Percentiles rank a stretch among this genome's conserved stretches.
Evolutionary conservation across 306 rosid genomes (phyloP).

Genomic region (Rosa chinensis): DNA sequence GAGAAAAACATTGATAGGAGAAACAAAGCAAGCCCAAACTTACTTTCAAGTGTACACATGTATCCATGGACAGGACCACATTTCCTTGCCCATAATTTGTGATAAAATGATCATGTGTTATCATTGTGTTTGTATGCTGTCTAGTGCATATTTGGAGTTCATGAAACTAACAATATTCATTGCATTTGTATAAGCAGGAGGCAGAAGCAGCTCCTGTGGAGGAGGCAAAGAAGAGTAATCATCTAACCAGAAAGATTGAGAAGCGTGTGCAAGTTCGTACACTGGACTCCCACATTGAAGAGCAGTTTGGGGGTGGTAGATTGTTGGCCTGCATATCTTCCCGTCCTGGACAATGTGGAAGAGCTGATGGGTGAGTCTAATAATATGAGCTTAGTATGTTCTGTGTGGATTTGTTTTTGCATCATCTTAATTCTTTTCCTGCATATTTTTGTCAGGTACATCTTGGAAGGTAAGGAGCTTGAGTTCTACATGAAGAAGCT

Average conservation of each 20-base stretch:
- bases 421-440: background rate
- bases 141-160: background rate
- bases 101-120: background rate
- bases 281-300: constrained; percentile 40
- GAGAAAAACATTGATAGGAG: background rate
- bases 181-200: constrained; percentile 23
- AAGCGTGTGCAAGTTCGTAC: constrained; percentile 40
- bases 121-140: background rate
- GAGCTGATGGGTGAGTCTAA: constrained; percentile 44
- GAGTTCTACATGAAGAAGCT: constrained; percentile 74
- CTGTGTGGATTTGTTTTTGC: background rate
- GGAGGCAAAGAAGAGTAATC: constrained; percentile 41
- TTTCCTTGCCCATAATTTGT: background rate
- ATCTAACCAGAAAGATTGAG: constrained; percentile 41
- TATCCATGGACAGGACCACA: background rate
- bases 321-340: constrained; percentile 45
- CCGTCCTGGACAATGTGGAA: constrained; percentile 49
- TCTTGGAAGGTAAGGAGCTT: constrained; percentile 72
- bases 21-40: background rate
- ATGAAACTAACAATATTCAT: background rate
- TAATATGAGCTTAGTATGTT: background rate
- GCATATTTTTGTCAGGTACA: constrained; percentile 38
- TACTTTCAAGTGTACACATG: background rate
- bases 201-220: constrained; percentile 30
- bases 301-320: constrained; percentile 47